Percentiles rank a stretch among this genome's conserved stretches.
These are phyloP conservation scores for Apiotrichum siamense DNA, from an alignment of 1,284 basidiomycete genomes.

Conservation along the genomic window DNA sequence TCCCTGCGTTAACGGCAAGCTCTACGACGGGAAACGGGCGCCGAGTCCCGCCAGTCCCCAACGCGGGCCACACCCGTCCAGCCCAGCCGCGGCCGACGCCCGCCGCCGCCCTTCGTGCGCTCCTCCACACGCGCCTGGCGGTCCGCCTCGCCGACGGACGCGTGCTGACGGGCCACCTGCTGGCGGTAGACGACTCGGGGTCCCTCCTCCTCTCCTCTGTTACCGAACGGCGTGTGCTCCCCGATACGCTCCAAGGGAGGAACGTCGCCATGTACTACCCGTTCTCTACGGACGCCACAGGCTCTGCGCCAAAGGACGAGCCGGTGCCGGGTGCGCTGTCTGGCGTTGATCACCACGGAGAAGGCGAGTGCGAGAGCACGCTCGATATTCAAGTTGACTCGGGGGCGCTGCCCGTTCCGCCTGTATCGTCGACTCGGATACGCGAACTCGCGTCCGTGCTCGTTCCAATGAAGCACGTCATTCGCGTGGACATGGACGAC, in stretches of 20 bases:
- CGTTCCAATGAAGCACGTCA: constrained; percentile 3
- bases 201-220: constrained; percentile 10
- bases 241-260: background rate
- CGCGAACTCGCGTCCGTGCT: constrained; percentile 14
- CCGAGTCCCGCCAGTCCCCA: background rate
- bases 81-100: background rate
- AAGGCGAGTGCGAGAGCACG: background rate
- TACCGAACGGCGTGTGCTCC: constrained; percentile 7
- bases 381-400: too few species aligned
- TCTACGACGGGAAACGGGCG: too few species aligned
- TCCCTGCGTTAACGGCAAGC: too few species aligned
- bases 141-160: constrained; percentile 13
- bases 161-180: constrained; percentile 6
- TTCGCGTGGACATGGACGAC: background rate
- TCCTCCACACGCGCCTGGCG: constrained; percentile 11
- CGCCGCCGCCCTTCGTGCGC: constrained; percentile 8
- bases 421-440: background rate
- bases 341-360: too few species aligned
- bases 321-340: background rate
- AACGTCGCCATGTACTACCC: constrained; percentile 15
- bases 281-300: constrained; percentile 1
- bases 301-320: background rate
- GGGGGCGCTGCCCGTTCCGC: too few species aligned
- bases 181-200: constrained; percentile 5
- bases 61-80: background rate